These are phyloP conservation scores for Crithidia mellificae DNA, from an alignment of 208 protist species.

Conservation along the genomic window DNA sequence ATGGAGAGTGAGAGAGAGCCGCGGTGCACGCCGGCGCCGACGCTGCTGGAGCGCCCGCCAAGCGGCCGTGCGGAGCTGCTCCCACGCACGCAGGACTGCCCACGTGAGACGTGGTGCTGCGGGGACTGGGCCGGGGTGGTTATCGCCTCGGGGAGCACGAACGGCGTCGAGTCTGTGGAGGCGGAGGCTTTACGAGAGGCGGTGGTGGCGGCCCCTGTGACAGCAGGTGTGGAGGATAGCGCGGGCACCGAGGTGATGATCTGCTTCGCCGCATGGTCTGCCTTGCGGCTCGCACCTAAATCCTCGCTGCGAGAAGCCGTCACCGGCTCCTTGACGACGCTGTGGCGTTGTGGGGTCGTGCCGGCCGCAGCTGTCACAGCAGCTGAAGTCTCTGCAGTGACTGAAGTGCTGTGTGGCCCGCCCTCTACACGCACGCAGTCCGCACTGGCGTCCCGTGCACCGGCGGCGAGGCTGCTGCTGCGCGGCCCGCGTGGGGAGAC, in stretches of 20 bases:
- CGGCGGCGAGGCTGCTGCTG: background rate
- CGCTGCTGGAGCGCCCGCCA: conserved; percentile 8
- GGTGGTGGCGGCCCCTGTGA: background rate
- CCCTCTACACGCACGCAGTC: conserved; percentile 8
- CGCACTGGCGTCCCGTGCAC: background rate
- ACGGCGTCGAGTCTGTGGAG: background rate
- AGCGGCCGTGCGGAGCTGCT: background rate
- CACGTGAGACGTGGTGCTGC: conserved; percentile 2
- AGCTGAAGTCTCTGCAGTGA: background rate
- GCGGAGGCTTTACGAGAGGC: background rate
- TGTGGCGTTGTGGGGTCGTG: background rate
- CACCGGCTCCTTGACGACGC: background rate
- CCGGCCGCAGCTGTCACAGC: too few species aligned
- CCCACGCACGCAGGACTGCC: background rate
- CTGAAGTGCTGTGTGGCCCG: background rate
- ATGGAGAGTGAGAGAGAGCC: conserved; percentile 1
- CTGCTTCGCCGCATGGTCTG: background rate
- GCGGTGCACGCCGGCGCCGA: conserved; percentile 8
- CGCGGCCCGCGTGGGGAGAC: conserved; percentile 5
- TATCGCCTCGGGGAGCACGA: background rate
- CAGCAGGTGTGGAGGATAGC: too few species aligned
- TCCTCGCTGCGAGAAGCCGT: background rate
- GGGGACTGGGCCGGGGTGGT: background rate
- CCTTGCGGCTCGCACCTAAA: background rate
- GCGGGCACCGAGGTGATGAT: background rate